A percentile compares a stretch with the other conserved stretches of the same genome.
Conservation (phyloP, 2,329 filamentous ascomycete genomes). For the Fusarium hostae region DNA sequence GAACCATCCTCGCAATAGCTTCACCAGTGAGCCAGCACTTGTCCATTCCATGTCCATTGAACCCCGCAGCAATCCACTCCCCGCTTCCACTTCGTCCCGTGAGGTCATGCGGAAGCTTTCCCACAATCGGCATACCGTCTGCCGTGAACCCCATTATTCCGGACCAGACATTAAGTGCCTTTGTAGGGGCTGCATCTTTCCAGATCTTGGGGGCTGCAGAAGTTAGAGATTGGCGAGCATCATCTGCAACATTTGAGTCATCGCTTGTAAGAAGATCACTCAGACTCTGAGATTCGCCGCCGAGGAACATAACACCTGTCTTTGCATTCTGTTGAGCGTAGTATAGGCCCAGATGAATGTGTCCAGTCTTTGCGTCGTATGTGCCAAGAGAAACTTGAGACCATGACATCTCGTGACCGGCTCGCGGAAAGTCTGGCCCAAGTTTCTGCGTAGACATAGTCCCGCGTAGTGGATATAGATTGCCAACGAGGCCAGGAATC, state of each 20-base stretch:
- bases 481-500: slow-evolving; percentile 58
- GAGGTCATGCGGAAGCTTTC: slow-evolving; percentile 50
- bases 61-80: slow-evolving; percentile 62
- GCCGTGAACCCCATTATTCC: slow-evolving; percentile 60
- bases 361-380: slow-evolving; percentile 61
- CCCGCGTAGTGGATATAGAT: slow-evolving; percentile 55
- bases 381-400: slow-evolving; percentile 55
- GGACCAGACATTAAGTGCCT: slow-evolving; percentile 56
- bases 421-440: slow-evolving; percentile 43
- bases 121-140: slow-evolving; percentile 61
- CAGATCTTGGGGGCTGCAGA: slow-evolving; percentile 53
- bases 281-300: slow-evolving; percentile 57
- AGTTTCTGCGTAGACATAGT: slow-evolving; percentile 62
- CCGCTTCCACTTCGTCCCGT: slow-evolving; percentile 34
- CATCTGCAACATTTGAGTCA: slow-evolving; percentile 54
- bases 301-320: slow-evolving; percentile 60
- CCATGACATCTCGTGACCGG: slow-evolving; percentile 56
- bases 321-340: slow-evolving; percentile 45
- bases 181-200: slow-evolving; percentile 5
- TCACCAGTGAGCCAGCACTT: slow-evolving; percentile 62
- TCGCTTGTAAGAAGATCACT: slow-evolving; percentile 56
- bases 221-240: slow-evolving; percentile 48
- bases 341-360: slow-evolving; percentile 44
- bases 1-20: slow-evolving; percentile 48
- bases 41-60: slow-evolving; percentile 62